Base-by-base conservation (phyloP, 345 rosid species). In the Salix brachista region DNA sequence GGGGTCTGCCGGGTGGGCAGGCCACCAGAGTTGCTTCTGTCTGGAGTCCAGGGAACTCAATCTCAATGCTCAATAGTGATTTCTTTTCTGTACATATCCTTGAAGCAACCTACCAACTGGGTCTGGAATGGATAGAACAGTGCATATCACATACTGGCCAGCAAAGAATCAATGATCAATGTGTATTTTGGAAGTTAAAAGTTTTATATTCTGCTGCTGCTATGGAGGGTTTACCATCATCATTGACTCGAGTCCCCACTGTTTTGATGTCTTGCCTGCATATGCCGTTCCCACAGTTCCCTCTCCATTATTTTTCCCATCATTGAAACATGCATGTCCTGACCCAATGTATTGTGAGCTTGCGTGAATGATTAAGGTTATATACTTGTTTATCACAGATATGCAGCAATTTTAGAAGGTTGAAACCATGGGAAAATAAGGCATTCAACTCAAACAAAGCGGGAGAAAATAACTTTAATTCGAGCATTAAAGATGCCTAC, bases 21-120 rank as follows among this genome's bases (percentile, higher is more conserved):
- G 79, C 81, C 74, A 77, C 87, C 82, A 77, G 60, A 39, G 67
- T 84, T 79, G 68, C 80, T 79, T 81, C 85, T 82, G 87, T 79
- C 81, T 71, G 75, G 81, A 71, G 67, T 79, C 81, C n/a, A 34
- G 81, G 82, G 62, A 77, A 71, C 78, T 67, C 72, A 67, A 39
- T 64, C 25, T 61, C 64, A 5, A 58, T 67, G 42, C 28, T 30
- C 10, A 48, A 18, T 26, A 25, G 36, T 71, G 42, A 74, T 54
- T 67, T 78, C 70, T 72, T 75, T 78, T 25, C 71, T 68, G 72
- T 67, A 21, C 41, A 76, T 68, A 39, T 17, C 9, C 13, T 26
- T 58, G 70, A 68, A 65, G 56, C 78, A 48, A 79, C 70, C 84
- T 54, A 69, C 74, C 84, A 3, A 50, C 46, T 2, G 26, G 28